Evolutionary conservation across 164 flowering plant genomes (phyloP).

Genomic region (Buxus sempervirens): DNA sequence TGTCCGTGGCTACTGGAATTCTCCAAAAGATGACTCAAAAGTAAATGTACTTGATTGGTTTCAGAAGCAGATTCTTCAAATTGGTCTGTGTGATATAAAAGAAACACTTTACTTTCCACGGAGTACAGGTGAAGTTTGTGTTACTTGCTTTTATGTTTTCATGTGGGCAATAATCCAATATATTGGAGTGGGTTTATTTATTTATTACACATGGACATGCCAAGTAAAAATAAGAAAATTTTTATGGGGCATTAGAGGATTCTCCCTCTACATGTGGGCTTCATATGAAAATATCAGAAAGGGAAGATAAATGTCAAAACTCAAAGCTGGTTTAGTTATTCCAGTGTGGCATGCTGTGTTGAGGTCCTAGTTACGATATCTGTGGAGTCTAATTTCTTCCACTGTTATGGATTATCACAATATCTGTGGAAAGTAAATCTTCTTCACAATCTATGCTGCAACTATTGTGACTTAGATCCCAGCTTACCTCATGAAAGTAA

Average conservation of each 20-base stretch:
- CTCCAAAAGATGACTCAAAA: slow-evolving; percentile 48
- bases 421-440: too few species aligned
- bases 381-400: too few species aligned
- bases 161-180: not conserved
- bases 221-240: too few species aligned
- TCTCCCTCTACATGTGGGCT: not conserved
- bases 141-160: not conserved
- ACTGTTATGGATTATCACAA: too few species aligned
- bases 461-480: too few species aligned
- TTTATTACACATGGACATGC: not conserved
- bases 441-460: too few species aligned
- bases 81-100: slow-evolving; percentile 60
- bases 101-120: slow-evolving; percentile 69
- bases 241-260: not conserved
- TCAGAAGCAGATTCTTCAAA: slow-evolving; percentile 37
- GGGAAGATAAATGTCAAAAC: not conserved
- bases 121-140: slow-evolving; percentile 39
- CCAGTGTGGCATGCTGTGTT: too few species aligned
- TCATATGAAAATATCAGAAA: not conserved
- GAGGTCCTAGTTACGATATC: too few species aligned
- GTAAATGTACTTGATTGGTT: slow-evolving; percentile 51
- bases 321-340: not conserved
- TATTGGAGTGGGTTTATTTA: slow-evolving; percentile 3
- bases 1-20: slow-evolving; percentile 84
- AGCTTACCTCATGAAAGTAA: too few species aligned